A percentile compares a stretch with the other conserved stretches of the same genome.
Conservation (phyloP, 495 filamentous ascomycete species). For the Penicillium steckii region DNA sequence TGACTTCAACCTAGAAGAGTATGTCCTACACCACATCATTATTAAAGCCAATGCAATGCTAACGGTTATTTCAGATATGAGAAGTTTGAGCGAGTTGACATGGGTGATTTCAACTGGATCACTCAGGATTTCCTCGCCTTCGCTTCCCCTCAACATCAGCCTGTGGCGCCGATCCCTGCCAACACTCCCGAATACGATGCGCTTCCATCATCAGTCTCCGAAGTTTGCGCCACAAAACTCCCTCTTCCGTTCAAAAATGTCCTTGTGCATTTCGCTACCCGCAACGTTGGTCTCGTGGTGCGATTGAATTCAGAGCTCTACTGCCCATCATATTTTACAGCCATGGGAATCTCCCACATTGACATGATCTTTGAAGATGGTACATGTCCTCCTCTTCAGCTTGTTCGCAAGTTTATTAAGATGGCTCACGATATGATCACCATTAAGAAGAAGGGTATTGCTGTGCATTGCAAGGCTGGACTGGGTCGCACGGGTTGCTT, state of each 20-base stretch:
- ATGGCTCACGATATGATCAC: conserved; percentile 93
- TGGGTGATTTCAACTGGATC: conserved; percentile 99
- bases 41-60: conserved; percentile 10
- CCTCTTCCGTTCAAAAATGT: conserved; percentile 93
- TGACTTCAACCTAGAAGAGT: conserved; percentile 93
- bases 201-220: conserved; percentile 66
- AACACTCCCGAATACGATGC: conserved; percentile 69
- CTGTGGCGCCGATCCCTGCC: conserved; percentile 64
- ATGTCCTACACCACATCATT: conserved; percentile 27
- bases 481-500: conserved; percentile 95
- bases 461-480: conserved; percentile 97
- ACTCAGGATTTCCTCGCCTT: conserved; percentile 94
- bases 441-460: conserved; percentile 80
- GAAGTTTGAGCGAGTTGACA: conserved; percentile 90
- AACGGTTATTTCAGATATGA: conserved; percentile 64
- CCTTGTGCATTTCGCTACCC: conserved; percentile 77
- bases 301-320: conserved; percentile 95
- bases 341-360: conserved; percentile 88
- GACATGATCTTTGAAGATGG: conserved; percentile 99
- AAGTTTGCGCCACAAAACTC: conserved; percentile 62
- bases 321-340: conserved; percentile 91
- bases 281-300: conserved; percentile 89
- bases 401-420: conserved; percentile 90
- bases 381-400: conserved; percentile 82
- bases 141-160: conserved; percentile 85